These are phyloP conservation scores for Aspergillus aculeatus DNA, from an alignment of 2,329 filamentous ascomycete species.

Conservation along the genomic window DNA sequence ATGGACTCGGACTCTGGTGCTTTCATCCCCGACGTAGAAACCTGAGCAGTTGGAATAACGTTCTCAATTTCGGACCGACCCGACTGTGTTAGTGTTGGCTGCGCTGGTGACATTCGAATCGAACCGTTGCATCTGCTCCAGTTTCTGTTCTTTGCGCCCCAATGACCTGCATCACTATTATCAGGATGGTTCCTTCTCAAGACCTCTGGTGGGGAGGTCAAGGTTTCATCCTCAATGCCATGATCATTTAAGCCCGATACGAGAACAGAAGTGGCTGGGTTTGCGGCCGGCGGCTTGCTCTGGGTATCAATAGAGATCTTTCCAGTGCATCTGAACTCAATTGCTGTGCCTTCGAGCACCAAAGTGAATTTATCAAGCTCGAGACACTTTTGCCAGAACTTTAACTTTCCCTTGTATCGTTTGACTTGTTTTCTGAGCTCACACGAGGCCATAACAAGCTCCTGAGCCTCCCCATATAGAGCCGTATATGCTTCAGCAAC, in stretches of 20 bases:
- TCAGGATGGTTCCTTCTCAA: neutral
- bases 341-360: conserved; percentile 24
- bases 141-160: neutral
- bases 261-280: neutral
- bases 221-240: neutral
- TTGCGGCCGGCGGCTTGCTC: neutral
- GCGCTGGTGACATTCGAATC: neutral
- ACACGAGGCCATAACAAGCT: conserved; percentile 27
- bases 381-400: conserved; percentile 30
- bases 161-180: neutral
- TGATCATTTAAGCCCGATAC: neutral
- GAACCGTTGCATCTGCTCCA: neutral
- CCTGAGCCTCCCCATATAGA: conserved; percentile 33
- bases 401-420: conserved; percentile 35
- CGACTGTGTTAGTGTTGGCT: conserved; percentile 20
- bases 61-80: conserved; percentile 10
- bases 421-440: conserved; percentile 32
- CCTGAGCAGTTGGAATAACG: neutral
- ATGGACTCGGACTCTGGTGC: conserved; percentile 26
- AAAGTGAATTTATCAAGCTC: conserved; percentile 31
- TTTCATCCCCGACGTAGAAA: neutral
- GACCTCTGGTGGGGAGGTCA: neutral
- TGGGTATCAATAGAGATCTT: neutral
- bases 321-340: conserved; percentile 30
- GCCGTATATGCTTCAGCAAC: conserved; percentile 32